Conservation (phyloP, 169 alveolate genomes). For the Eimeria zaria region DNA sequence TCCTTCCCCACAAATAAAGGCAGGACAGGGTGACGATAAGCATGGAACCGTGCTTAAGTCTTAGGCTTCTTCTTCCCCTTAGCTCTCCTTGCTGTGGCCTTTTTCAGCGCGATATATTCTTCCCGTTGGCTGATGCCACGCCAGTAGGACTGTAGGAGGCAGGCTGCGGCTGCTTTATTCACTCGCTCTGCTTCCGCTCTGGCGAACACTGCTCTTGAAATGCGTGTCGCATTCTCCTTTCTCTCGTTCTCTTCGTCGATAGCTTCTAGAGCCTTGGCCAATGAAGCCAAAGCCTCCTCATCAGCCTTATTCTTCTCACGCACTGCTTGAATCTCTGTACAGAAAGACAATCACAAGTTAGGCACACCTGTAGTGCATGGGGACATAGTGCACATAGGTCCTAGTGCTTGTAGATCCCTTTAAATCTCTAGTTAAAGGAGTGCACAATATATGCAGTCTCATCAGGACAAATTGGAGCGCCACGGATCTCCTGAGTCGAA, state of each 20-base stretch:
- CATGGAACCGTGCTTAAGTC: background rate
- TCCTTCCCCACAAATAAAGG: background rate
- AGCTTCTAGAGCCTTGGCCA: conserved; percentile 18
- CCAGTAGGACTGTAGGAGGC: conserved; percentile 80
- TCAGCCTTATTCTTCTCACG: conserved; percentile 16
- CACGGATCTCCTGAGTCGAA: too few species aligned
- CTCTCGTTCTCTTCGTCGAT: conserved; percentile 76
- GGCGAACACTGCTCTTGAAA: conserved; percentile 6
- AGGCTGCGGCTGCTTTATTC: conserved; percentile 62
- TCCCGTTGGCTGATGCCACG: conserved; percentile 81
- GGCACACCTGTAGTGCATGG: background rate
- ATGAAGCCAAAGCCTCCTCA: conserved; percentile 14
- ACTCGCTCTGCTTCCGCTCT: conserved; percentile 26
- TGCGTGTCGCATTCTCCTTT: conserved; percentile 13
- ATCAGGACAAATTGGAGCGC: background rate
- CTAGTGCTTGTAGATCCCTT: background rate
- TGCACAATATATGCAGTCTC: background rate
- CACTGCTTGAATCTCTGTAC: conserved; percentile 67
- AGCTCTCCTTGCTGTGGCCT: conserved; percentile 70
- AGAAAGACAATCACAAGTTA: background rate
- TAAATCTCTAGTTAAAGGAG: background rate
- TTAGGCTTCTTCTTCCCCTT: conserved; percentile 35
- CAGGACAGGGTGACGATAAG: background rate
- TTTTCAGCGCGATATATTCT: conserved; percentile 79
- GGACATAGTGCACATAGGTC: too few species aligned